These are phyloP conservation scores for Gracilaria vermiculophylla DNA, from an alignment of 23 red algal species.

Conservation along the genomic window DNA sequence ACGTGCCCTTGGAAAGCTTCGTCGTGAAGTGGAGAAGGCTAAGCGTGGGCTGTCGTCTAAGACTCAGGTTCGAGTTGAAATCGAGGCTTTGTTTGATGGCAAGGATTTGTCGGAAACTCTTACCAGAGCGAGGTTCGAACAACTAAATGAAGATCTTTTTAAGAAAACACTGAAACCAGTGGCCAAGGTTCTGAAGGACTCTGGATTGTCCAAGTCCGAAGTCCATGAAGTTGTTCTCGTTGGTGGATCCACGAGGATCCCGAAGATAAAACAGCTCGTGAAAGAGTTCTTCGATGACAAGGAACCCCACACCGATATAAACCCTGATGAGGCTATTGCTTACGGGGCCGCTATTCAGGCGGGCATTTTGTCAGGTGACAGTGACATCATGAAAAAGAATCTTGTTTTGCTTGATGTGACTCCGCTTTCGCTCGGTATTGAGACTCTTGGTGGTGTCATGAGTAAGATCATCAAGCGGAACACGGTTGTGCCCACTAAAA, in stretches of 20 bases:
- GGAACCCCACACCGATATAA: constrained; percentile 89
- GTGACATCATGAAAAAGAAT: constrained; percentile 76
- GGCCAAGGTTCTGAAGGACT: constrained; percentile 90
- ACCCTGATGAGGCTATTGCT: constrained; percentile 97
- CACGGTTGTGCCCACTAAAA: constrained; percentile 91
- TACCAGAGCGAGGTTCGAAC: constrained; percentile 93
- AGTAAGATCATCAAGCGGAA: constrained; percentile 95
- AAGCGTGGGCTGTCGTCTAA: constrained; percentile 90
- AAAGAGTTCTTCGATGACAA: constrained; percentile 90
- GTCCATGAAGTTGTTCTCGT: constrained; percentile 96
- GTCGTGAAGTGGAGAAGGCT: constrained; percentile 96
- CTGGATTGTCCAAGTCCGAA: constrained; percentile 73
- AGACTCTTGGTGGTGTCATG: constrained; percentile 98
- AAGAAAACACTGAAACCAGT: constrained; percentile 98
- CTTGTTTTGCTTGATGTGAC: constrained; percentile 91
- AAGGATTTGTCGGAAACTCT: constrained; percentile 93
- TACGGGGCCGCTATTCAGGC: constrained; percentile 96
- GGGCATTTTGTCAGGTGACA: constrained; percentile 88
- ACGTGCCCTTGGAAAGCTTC: constrained; percentile 88
- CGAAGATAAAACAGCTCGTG: constrained; percentile 94
- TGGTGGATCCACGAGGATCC: constrained; percentile 96
- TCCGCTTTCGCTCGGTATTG: constrained; percentile 95
- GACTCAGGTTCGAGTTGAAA: constrained; percentile 97
- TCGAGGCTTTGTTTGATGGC: constrained; percentile 87
- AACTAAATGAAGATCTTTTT: constrained; percentile 97